Conservation (phyloP, 441 rosid species). For the Jatropha podagrica region DNA sequence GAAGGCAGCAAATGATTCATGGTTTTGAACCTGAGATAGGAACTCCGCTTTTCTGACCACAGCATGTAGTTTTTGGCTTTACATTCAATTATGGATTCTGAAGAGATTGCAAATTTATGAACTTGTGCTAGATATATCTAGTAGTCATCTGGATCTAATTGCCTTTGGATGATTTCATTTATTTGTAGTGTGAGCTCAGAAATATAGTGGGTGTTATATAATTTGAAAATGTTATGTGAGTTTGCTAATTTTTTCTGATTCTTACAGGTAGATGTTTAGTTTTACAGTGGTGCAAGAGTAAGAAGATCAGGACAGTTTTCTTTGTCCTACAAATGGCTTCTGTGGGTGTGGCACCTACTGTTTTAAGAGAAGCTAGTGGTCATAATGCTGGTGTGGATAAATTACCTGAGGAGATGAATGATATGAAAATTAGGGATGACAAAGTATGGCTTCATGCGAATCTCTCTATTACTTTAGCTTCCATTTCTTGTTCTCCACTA, state of each 20-base stretch:
- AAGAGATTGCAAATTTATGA: not conserved
- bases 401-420: constrained; percentile 88
- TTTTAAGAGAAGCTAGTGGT: constrained; percentile 63
- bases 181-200: too few relatives aligned
- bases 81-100: not conserved
- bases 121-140: not conserved
- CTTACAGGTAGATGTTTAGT: constrained; percentile 44
- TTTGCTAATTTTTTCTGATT: constrained; percentile 11
- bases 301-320: constrained; percentile 24
- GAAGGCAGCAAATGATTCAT: not conserved
- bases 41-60: not conserved
- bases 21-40: not conserved
- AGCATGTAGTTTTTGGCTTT: not conserved
- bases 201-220: too few relatives aligned
- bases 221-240: not conserved
- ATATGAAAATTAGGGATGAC: constrained; percentile 89
- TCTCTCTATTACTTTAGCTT: not conserved
- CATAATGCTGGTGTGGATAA: constrained; percentile 60
- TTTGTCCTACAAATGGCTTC: constrained; percentile 63
- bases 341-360: constrained; percentile 62
- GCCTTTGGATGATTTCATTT: not conserved
- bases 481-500: constrained; percentile 4
- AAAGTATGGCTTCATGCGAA: constrained; percentile 37
- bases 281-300: constrained; percentile 28
- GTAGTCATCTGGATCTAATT: not conserved